phyloP scores from a whole-genome alignment of 2,329 filamentous ascomycete species.

The Microthyrium microscopicum region DNA sequence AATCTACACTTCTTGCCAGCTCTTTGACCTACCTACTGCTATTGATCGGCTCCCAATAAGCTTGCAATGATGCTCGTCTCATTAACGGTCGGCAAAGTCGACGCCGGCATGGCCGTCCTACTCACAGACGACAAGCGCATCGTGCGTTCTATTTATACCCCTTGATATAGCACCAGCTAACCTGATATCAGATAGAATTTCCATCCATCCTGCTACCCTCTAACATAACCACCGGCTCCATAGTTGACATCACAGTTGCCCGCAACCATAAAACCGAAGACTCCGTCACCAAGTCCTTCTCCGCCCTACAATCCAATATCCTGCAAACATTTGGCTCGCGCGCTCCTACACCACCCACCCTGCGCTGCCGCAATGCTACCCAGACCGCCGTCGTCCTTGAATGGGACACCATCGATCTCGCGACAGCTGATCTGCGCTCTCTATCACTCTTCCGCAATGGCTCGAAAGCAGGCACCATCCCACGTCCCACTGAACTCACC shows the following conservation, averaged over 20 bases:
- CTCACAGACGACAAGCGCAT: constrained; percentile 93
- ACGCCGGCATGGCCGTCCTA: constrained; percentile 92
- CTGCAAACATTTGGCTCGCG: constrained; percentile 68
- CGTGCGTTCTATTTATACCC: constrained; percentile 36
- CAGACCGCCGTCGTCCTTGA: constrained; percentile 97
- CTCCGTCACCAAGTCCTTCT: constrained; percentile 59
- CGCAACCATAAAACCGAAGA: constrained; percentile 71
- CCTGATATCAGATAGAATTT: constrained; percentile 67
- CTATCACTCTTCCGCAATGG: constrained; percentile 89
- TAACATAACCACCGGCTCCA: constrained; percentile 88
- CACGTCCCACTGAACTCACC: constrained; percentile 68
- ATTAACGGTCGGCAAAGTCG: constrained; percentile 96
- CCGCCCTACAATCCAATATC: constrained; percentile 76
- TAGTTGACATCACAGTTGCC: constrained; percentile 91
- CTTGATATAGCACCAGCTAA: constrained; percentile 1
- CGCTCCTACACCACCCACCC: constrained; percentile 57
- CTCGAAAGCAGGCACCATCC: constrained; percentile 91
- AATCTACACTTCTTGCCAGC: no score
- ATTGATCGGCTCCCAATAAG: no score
- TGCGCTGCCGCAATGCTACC: constrained; percentile 90
- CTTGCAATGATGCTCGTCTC: constrained; percentile 98
- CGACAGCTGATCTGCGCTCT: constrained; percentile 78
- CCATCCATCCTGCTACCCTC: constrained; percentile 91
- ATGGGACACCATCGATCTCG: constrained; percentile 89
- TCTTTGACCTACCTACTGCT: no score